Base-by-base conservation (phyloP, 257 asterid genomes). In the Paraleonurus japonicus region DNA sequence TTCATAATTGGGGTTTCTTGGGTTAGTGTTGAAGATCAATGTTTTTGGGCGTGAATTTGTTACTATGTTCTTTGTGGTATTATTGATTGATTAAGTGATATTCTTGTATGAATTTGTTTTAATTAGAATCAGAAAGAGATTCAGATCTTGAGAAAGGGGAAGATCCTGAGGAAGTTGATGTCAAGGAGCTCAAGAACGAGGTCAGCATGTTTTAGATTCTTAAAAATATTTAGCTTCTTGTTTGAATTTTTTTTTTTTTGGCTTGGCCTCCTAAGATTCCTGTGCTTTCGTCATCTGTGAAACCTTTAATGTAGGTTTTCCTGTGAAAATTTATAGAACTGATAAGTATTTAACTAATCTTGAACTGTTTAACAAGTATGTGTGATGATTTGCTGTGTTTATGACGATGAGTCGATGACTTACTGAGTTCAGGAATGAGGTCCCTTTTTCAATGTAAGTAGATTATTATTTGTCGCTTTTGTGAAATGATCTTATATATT, bases 121-220 rank as follows among this genome's bases (percentile, higher is more conserved):
- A 35, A n/a, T 65, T 17, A 54, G 69, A 67, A 32, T 12, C 59
- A 7, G 75, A 43, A 62, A 80, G 70, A 23, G 84, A 74, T 50
- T 71, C 70, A 4, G 67, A 47, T 65, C 72, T 62, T 30, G 64
- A 63, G 65, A 43, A 61, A 37, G 87, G 70, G 75, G 75, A 74
- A 51, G 45, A 39, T 32, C 32, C 37, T 0, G 77, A 79, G 63
- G 86, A 71, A 24, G 67, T 47, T 74, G 81, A 74, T 47, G 53
- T 71, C 26, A 76, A 70, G 66, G 82, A 74, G 76, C 78, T 79
- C 32, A 74, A 74, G 71, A 65, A 82, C 20, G 87, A 82, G 87
- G 87, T 82, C 58, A 32, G 79, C 39, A 20, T 71, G 50, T 22
- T 41, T 51, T 59, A 12, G 12, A 55, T 75, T 65, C 54, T 71